Conservation (phyloP, 371 early-diverging fungal genomes). For the Blakeslea trispora region DNA sequence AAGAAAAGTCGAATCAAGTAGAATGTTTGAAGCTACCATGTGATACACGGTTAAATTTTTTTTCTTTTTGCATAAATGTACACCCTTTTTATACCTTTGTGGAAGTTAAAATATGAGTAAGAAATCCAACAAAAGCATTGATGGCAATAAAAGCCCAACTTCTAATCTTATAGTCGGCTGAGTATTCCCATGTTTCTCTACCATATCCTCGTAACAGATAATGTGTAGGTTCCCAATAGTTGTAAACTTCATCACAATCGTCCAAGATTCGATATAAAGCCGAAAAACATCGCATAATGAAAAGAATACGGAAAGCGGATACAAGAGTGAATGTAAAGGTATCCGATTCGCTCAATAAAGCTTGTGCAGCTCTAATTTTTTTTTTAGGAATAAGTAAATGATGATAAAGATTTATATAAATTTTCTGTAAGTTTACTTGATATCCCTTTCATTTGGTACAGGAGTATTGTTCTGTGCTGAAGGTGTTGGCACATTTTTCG, state of each 20-base stretch:
- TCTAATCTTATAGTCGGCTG: slow-evolving; percentile 85
- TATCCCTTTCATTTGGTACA: slow-evolving; percentile 6
- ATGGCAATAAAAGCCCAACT: slow-evolving; percentile 82
- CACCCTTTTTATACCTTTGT: slow-evolving; percentile 50
- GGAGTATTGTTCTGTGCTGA: slow-evolving; percentile 7
- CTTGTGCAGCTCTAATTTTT: slow-evolving; percentile 42
- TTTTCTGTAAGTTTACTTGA: slow-evolving; percentile 20
- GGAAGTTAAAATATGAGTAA: slow-evolving; percentile 48
- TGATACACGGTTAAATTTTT: too few species aligned
- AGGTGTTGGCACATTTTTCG: slow-evolving; percentile 21
- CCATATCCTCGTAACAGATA: slow-evolving; percentile 84
- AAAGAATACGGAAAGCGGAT: slow-evolving; percentile 60
- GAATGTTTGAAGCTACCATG: slow-evolving; percentile 69
- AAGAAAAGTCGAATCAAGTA: slow-evolving; percentile 69
- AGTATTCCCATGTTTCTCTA: slow-evolving; percentile 96
- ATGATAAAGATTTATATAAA: neutral
- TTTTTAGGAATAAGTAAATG: too few species aligned
- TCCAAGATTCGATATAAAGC: slow-evolving; percentile 64
- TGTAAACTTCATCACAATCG: slow-evolving; percentile 96
- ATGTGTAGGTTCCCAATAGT: slow-evolving; percentile 96
- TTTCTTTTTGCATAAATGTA: neutral
- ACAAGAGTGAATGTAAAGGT: slow-evolving; percentile 53
- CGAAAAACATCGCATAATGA: slow-evolving; percentile 64
- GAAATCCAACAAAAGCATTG: slow-evolving; percentile 55
- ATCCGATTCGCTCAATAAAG: slow-evolving; percentile 38